A percentile compares a stretch with the other conserved stretches of the same genome.
Conservation (phyloP, 2,329 filamentous ascomycete genomes). For the Verticillium albo-atrum region DNA sequence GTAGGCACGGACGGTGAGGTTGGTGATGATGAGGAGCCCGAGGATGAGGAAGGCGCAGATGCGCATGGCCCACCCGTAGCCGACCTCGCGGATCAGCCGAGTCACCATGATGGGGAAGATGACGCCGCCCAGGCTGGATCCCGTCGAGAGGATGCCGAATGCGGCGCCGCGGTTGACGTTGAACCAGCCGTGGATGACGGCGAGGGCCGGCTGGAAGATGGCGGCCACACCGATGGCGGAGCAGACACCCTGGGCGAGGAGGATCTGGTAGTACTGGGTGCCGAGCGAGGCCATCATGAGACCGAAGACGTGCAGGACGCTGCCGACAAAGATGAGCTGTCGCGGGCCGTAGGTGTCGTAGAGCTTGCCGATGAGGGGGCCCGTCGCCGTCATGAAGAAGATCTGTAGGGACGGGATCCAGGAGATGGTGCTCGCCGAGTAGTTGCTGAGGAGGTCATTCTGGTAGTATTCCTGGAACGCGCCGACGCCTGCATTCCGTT, state of each 20-base stretch:
- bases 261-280: conserved; percentile 36
- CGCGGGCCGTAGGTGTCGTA: conserved; percentile 37
- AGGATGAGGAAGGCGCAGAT: conserved; percentile 39
- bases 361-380: conserved; percentile 33
- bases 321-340: conserved; percentile 27
- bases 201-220: conserved; percentile 29
- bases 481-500: conserved; percentile 23
- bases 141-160: conserved; percentile 25
- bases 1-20: conserved; percentile 30
- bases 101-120: conserved; percentile 31
- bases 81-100: conserved; percentile 40
- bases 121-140: conserved; percentile 35
- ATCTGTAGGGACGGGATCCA: conserved; percentile 41
- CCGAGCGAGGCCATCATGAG: conserved; percentile 40
- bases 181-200: conserved; percentile 38
- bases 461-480: conserved; percentile 42
- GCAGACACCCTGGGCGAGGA: conserved; percentile 33
- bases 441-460: conserved; percentile 22
- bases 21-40: conserved; percentile 28
- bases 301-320: conserved; percentile 31
- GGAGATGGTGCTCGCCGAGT: conserved; percentile 34
- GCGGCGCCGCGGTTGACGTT: conserved; percentile 22
- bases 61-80: conserved; percentile 49
- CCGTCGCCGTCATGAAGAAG: conserved; percentile 34
- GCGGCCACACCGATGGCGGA: conserved; percentile 31